These are phyloP conservation scores for Pezicula radicicola DNA, from an alignment of 2,329 filamentous ascomycete genomes.

Conservation along the genomic window DNA sequence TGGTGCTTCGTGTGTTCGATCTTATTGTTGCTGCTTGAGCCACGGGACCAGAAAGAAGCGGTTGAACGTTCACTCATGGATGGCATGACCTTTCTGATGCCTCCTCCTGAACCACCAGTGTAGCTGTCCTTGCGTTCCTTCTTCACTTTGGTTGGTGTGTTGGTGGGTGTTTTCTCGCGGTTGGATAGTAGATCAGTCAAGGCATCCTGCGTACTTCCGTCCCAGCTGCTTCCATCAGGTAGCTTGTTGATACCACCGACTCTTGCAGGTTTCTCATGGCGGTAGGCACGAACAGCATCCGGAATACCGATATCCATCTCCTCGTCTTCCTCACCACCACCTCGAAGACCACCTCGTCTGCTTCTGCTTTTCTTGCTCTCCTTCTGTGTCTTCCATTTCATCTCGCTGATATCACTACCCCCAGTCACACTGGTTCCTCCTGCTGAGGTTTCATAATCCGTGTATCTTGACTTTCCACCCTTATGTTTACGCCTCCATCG, in stretches of 20 bases:
- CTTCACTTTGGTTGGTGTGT: slow-evolving; percentile 39
- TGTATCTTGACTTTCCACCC: slow-evolving; percentile 30
- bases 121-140: slow-evolving; percentile 23
- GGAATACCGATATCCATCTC: slow-evolving; percentile 55
- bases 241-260: slow-evolving; percentile 87
- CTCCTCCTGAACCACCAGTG: slow-evolving; percentile 14
- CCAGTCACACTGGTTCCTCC: slow-evolving; percentile 14
- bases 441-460: slow-evolving; percentile 24
- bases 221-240: slow-evolving; percentile 75
- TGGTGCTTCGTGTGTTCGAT: background rate
- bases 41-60: slow-evolving; percentile 12
- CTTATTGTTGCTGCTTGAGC: slow-evolving; percentile 6
- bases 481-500: slow-evolving; percentile 34
- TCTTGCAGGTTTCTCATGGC: slow-evolving; percentile 78
- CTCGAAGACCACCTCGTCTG: slow-evolving; percentile 5
- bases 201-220: slow-evolving; percentile 64
- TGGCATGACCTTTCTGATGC: slow-evolving; percentile 27
- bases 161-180: slow-evolving; percentile 54
- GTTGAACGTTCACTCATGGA: background rate
- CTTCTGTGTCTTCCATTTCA: slow-evolving; percentile 28
- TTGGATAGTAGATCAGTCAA: slow-evolving; percentile 52
- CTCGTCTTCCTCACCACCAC: slow-evolving; percentile 22
- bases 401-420: slow-evolving; percentile 19
- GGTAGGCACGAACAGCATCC: slow-evolving; percentile 76
- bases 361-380: slow-evolving; percentile 21